Evolutionary conservation across 2,329 filamentous ascomycete species (phyloP).

Genomic region (Sarocladium oryzae): DNA sequence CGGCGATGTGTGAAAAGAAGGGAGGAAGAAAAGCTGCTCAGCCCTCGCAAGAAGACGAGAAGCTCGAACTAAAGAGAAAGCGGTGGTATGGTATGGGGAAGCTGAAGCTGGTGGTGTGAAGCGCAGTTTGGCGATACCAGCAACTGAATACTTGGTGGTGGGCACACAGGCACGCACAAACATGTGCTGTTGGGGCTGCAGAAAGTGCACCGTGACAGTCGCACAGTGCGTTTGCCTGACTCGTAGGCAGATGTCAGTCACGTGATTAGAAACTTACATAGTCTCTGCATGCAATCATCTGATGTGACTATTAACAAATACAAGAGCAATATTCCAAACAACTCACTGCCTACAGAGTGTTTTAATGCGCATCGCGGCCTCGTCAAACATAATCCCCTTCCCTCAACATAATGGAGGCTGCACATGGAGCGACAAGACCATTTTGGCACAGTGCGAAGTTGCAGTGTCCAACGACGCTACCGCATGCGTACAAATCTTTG

Average conservation of each 20-base stretch:
- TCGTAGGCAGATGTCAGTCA: not conserved
- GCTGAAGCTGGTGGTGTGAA: constrained; percentile 3
- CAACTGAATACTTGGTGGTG: not conserved
- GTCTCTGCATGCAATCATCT: too few relatives aligned
- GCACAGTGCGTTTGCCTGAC: not conserved
- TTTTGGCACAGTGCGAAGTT: not conserved
- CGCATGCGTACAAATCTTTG: too few relatives aligned
- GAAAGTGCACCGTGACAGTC: not conserved
- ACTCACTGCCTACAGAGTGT: too few relatives aligned
- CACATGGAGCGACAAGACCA: too few relatives aligned
- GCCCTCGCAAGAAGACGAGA: not conserved
- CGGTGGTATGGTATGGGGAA: constrained; percentile 5
- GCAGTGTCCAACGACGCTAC: not conserved
- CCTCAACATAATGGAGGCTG: too few relatives aligned
- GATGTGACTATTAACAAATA: too few relatives aligned
- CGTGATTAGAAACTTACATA: too few relatives aligned
- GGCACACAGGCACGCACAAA: not conserved
- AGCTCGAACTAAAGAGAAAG: constrained; percentile 5
- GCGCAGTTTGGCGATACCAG: not conserved
- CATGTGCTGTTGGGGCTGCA: not conserved
- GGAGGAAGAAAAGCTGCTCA: not conserved
- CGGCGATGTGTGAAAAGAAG: not conserved
- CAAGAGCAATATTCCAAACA: too few relatives aligned
- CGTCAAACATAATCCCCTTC: too few relatives aligned
- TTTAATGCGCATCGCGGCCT: too few relatives aligned